phyloP scores from a whole-genome alignment of 352 stramenopile species.

The Pythium oligandrum region DNA sequence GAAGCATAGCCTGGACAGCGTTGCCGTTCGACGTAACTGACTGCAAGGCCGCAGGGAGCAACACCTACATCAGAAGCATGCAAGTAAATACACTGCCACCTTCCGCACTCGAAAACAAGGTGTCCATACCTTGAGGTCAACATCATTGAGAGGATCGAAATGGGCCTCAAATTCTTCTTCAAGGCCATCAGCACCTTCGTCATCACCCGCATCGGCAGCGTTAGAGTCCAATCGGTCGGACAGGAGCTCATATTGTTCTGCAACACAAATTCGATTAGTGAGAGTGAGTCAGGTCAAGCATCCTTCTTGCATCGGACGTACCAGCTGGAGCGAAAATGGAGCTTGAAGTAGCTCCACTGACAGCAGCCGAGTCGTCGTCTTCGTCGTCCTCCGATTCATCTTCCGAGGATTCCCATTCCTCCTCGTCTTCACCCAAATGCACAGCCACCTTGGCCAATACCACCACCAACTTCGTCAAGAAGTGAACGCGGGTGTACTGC shows the following conservation, averaged over 20 bases:
- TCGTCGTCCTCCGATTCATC: conserved; percentile 69
- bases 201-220: conserved; percentile 18
- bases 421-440: conserved; percentile 68
- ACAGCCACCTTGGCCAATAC: conserved; percentile 67
- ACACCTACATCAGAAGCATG: conserved; percentile 23
- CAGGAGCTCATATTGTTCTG: conserved; percentile 65
- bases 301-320: conserved; percentile 18
- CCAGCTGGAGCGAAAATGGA: conserved; percentile 73
- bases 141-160: conserved; percentile 74
- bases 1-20: conserved; percentile 57
- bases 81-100: neutral
- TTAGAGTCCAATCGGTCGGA: conserved; percentile 55
- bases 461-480: conserved; percentile 72
- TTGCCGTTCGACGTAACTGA: conserved; percentile 39
- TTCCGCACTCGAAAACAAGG: neutral
- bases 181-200: conserved; percentile 41
- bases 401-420: conserved; percentile 72
- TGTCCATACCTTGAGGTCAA: conserved; percentile 63
- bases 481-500: conserved; percentile 62
- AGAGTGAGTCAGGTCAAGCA: neutral
- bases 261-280: conserved; percentile 1
- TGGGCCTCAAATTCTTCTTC: conserved; percentile 80
- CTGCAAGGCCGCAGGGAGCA: conserved; percentile 58
- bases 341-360: conserved; percentile 4
- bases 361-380: conserved; percentile 27